A percentile compares a stretch with the other conserved stretches of the same genome.
Conservation (phyloP, 108 stramenopile species). For the Bacterosira constricta region DNA sequence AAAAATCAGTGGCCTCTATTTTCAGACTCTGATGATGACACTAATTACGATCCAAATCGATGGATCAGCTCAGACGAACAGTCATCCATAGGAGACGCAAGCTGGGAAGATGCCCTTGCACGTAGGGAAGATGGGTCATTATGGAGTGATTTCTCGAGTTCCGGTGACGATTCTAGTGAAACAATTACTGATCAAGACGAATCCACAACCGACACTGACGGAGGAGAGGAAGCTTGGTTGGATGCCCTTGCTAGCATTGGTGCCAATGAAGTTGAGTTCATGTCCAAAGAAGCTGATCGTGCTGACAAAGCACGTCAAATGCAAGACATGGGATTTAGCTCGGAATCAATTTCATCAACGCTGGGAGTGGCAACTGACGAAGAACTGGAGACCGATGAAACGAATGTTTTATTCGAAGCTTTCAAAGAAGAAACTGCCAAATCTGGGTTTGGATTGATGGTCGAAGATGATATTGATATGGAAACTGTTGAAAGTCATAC, state of each 20-base stretch:
- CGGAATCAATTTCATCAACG: constrained; percentile 62
- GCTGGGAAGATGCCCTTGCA: constrained; percentile 60
- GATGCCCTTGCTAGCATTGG: constrained; percentile 66
- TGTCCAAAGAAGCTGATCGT: constrained; percentile 69
- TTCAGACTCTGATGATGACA: constrained; percentile 8
- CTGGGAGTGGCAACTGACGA: constrained; percentile 71
- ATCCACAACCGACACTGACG: constrained; percentile 15
- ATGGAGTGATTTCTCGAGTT: constrained; percentile 70
- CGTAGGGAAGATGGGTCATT: constrained; percentile 66
- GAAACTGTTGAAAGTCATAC: constrained; percentile 75
- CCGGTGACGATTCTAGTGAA: constrained; percentile 42
- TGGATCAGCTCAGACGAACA: constrained; percentile 34
- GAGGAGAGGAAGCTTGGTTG: constrained; percentile 75
- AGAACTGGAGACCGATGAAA: constrained; percentile 56
- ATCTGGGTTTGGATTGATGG: constrained; percentile 50
- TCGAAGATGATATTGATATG: constrained; percentile 61
- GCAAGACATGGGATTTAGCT: constrained; percentile 83
- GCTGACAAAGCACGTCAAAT: constrained; percentile 85
- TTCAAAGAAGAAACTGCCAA: constrained; percentile 59
- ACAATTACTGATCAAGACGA: neutral
- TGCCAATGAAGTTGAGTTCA: constrained; percentile 80
- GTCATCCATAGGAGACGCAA: constrained; percentile 46
- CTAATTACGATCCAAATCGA: constrained; percentile 38
- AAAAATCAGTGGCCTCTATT: constrained; percentile 9
- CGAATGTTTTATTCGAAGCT: constrained; percentile 55